Base-by-base conservation (phyloP, 2,329 filamentous ascomycete species). In the Alternaria sp. region DNA sequence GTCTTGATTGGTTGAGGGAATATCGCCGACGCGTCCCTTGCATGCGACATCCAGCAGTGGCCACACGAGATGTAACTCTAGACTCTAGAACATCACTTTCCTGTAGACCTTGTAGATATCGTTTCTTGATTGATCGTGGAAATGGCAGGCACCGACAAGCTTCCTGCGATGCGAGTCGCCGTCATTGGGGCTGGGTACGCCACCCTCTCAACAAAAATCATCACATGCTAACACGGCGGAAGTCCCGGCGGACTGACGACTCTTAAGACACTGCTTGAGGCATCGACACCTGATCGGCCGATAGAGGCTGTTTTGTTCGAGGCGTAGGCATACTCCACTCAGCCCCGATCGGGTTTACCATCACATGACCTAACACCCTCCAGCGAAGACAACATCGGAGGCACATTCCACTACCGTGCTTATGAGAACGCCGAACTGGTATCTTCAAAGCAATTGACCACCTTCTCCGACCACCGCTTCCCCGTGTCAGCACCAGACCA, bases 401-500 rank as follows among this genome's bases (percentile, higher is more conserved):
- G 84, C 3, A 84, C 83, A 1, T 86, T 86, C 69, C 76, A 77
- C 21, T 80, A 84, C 59, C 80, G 82, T 6, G 77, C 81, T 5
- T 86, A 86, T 56, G 82, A 85, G 58, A 82, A 84, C 32, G 82
- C 83, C 2, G 84, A 86, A 80, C 78, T 85, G 2, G 84, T 86
- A 1, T 84, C 82, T 2, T 85, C 83, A 4, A 85, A 84, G 64
- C 83, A 85, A 46, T 76, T 86, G 9, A 86, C 84, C 0, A 75
- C 81, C 17, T 86, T 86, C 64, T 86, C 84, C 1, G 84, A 86
- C 65, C 84, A 83, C 61, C 80, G 84, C 1, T 77, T 83, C 2
- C 74, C 81, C 1, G 54, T 74, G 1, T 77, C 83, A 10, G 78
- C 78, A 1, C 80, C 83, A 8, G 74, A 78, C 54, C 74, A 76